phyloP scores from a whole-genome alignment of 129 eudicot genomes.

The Centaurea solstitialis region DNA sequence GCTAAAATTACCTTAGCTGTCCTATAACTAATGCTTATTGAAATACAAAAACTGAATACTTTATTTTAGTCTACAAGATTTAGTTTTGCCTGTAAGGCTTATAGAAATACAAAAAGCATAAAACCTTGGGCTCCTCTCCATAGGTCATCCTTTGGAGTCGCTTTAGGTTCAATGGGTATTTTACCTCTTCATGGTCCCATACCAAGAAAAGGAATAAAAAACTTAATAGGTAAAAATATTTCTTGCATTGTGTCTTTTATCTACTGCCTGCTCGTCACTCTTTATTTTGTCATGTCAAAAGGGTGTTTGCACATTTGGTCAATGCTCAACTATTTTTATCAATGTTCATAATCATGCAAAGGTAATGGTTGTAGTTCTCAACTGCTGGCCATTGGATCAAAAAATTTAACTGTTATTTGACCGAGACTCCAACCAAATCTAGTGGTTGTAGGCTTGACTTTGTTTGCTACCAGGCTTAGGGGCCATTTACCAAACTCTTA shows the following conservation, averaged over 20 bases:
- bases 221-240: too few species aligned
- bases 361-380: neutral
- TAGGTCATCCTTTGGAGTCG: too few species aligned
- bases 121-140: neutral
- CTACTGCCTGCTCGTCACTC: neutral
- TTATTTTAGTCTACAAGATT: too few species aligned
- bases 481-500: too few species aligned
- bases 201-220: too few species aligned
- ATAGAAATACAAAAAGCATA: too few species aligned
- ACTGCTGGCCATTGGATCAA: neutral
- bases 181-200: too few species aligned
- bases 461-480: too few species aligned
- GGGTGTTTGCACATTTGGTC: neutral
- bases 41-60: too few species aligned
- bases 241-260: too few species aligned
- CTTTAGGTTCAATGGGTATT: too few species aligned
- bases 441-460: neutral
- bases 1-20: neutral
- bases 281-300: neutral
- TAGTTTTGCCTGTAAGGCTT: too few species aligned
- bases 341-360: conserved; percentile 3
- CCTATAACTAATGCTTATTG: neutral
- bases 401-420: neutral
- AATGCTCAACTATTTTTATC: neutral
- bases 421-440: neutral